Percentiles rank a stretch among this genome's conserved stretches.
Evolutionary conservation across 169 alveolate species (phyloP).

Genomic region (Eimeria tenella): DNA sequence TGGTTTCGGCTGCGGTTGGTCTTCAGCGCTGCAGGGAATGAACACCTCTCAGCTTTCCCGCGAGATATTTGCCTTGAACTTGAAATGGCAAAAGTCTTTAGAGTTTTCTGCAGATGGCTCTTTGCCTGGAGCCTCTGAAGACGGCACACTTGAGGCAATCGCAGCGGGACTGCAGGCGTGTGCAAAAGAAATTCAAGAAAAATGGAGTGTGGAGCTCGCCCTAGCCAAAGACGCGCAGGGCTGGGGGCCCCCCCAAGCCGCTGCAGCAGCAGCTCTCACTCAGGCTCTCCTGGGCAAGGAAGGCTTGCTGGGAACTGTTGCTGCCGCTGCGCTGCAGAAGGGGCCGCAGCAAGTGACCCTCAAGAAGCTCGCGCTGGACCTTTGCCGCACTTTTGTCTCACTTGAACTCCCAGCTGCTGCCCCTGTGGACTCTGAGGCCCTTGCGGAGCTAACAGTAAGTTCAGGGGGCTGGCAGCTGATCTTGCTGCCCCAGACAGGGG

Average conservation of each 20-base stretch:
- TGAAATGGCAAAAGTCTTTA: too few relatives aligned
- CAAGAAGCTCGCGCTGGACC: not conserved
- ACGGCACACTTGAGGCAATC: too few relatives aligned
- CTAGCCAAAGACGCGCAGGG: not conserved
- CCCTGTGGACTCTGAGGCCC: not conserved
- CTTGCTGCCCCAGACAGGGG: too few relatives aligned
- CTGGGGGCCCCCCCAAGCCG: not conserved
- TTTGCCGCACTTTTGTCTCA: not conserved
- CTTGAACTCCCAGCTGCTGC: not conserved
- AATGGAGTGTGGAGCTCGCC: not conserved
- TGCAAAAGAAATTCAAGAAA: constrained; percentile 2
- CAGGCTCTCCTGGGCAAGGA: not conserved
- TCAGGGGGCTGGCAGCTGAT: too few relatives aligned
- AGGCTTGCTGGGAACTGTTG: not conserved
- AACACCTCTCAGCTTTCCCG: too few relatives aligned
- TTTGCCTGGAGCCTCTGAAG: too few relatives aligned
- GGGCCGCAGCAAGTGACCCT: not conserved
- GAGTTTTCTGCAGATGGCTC: too few relatives aligned
- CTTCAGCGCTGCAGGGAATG: too few relatives aligned
- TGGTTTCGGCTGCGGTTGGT: too few relatives aligned
- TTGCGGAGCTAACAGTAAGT: not conserved
- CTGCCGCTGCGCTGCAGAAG: not conserved
- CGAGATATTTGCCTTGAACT: too few relatives aligned
- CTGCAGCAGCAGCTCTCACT: not conserved
- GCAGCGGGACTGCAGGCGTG: not conserved